Base-by-base conservation (phyloP, 345 rosid genomes). In the Pistacia vera region DNA sequence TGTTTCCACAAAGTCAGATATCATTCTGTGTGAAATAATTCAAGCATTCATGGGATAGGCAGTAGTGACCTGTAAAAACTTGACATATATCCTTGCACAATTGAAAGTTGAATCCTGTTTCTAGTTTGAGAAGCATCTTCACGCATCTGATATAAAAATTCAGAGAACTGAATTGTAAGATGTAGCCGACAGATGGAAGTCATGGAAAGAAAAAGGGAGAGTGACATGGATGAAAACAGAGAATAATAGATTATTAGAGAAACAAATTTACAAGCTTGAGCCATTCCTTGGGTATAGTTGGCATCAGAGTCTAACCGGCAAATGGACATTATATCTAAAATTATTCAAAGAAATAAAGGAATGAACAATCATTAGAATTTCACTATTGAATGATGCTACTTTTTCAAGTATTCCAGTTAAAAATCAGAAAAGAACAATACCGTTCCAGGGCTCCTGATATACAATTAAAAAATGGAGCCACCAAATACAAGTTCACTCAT, bases 21-120 rank as follows among this genome's bases (percentile, higher is more conserved):
- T 63, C 72, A 62, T 75, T 61, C 74, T 60, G 55, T 18, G 4
- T 1, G 35, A 69, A 59, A 67, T 65, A 46, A 60, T 65, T 28
- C 35, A 78, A 80, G 61, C 58, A 71, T 22, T 10, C 60, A 79
- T 28, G 67, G 75, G 51, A 64, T 33, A 68, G 79, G 66, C 30
- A 85, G 13, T 70, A 85, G 13, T 65, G 54, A 96, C 99, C 99
- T 84, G 90, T 88, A 96, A 81, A 96, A 91, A 73, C 84, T 79
- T 30, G 99, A 89, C 88, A 92, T 74, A 82, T 91, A 88, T 88
- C 97, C 97, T 86, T 96, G 97, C 63, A 96, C 97, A 63, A 87
- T 71, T 33, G 98, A 96, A 75, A 93, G 93, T 83, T 85, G 95
- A 78, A 87, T 86, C 74, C 79, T 81, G 70, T 82, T 82, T 77